These are phyloP conservation scores for Leccinum ochraceum DNA, from an alignment of 768 basidiomycete species.

Conservation along the genomic window DNA sequence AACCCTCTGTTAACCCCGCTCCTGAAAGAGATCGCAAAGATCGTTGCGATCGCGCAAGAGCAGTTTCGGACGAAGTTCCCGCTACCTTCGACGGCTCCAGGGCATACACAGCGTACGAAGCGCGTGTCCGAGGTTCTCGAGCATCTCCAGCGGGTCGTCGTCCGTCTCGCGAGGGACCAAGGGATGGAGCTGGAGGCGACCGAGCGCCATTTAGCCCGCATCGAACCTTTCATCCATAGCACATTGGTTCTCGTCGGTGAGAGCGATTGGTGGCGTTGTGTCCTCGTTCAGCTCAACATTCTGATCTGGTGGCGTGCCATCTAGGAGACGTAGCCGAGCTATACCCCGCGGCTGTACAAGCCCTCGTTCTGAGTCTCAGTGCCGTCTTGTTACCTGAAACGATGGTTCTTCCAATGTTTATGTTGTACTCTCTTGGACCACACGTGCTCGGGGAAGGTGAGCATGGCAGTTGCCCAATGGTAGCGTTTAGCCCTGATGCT, in stretches of 20 bases:
- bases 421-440: conserved; percentile 18
- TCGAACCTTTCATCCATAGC: conserved; percentile 5
- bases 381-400: conserved; percentile 11
- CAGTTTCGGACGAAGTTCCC: conserved; percentile 10
- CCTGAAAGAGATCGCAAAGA: neutral
- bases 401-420: conserved; percentile 11
- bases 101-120: conserved; percentile 10
- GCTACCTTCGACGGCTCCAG: conserved; percentile 8
- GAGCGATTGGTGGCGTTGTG: neutral
- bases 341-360: conserved; percentile 13
- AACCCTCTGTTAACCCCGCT: neutral
- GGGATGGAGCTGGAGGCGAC: conserved; percentile 1
- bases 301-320: neutral
- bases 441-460: conserved; percentile 16
- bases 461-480: neutral
- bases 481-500: neutral
- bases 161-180: conserved; percentile 3
- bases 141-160: neutral
- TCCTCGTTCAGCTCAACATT: neutral
- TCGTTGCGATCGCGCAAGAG: neutral
- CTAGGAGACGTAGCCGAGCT: conserved; percentile 20
- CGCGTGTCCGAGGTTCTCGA: neutral
- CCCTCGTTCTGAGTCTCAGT: conserved; percentile 12
- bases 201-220: conserved; percentile 4
- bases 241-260: conserved; percentile 14